Percentiles rank a stretch among this genome's conserved stretches.
phyloP scores from a whole-genome alignment of 2,329 filamentous ascomycete genomes.

The Pseudogymnoascus verrucosus region DNA sequence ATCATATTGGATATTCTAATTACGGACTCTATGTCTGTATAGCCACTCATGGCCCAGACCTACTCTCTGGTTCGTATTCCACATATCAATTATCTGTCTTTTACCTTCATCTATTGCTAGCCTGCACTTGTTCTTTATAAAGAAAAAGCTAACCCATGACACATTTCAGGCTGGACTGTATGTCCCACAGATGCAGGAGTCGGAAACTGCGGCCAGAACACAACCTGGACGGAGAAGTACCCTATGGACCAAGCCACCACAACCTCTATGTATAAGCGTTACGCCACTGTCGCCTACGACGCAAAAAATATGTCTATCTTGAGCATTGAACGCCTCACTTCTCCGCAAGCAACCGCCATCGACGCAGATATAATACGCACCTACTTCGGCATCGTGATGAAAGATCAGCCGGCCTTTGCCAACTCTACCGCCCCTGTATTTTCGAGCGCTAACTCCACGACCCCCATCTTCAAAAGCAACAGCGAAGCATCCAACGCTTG shows the following conservation, averaged over 20 bases:
- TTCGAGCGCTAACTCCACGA: not conserved
- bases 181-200: not conserved
- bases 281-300: not conserved
- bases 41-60: not conserved
- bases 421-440: not conserved
- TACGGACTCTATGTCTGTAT: constrained; percentile 7
- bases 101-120: not conserved
- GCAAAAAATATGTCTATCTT: not conserved
- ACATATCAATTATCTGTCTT: not conserved
- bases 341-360: not conserved
- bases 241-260: constrained; percentile 5
- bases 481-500: not conserved
- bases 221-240: constrained; percentile 2
- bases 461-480: not conserved
- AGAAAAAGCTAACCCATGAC: not conserved
- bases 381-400: not conserved
- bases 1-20: not conserved
- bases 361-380: constrained; percentile 1
- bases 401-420: constrained; percentile 3
- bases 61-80: not conserved
- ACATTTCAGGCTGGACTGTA: not conserved
- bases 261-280: not conserved
- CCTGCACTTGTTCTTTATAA: not conserved
- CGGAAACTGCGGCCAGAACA: not conserved
- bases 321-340: not conserved